Conservation (phyloP, 345 rosid species). For the Turnera subulata region DNA sequence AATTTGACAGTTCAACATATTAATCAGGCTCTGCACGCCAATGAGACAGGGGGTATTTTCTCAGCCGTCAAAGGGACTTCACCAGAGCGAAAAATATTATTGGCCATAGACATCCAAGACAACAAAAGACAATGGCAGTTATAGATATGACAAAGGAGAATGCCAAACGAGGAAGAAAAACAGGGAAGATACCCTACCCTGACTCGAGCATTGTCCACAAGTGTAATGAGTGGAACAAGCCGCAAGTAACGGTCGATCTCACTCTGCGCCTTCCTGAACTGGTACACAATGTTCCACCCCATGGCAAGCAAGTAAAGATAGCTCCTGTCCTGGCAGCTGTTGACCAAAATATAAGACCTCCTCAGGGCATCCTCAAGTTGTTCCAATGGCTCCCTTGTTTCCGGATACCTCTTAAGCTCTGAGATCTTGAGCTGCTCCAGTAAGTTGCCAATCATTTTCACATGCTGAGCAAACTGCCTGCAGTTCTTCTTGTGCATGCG, state of each 20-base stretch:
- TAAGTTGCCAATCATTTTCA: slow-evolving; percentile 85
- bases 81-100: background rate
- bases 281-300: slow-evolving; percentile 99
- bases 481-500: slow-evolving; percentile 97
- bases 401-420: slow-evolving; percentile 89
- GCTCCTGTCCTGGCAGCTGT: slow-evolving; percentile 88
- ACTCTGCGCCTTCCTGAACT: slow-evolving; percentile 86
- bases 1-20: background rate
- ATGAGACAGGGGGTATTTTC: background rate
- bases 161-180: background rate
- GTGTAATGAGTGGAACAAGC: slow-evolving; percentile 89
- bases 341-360: slow-evolving; percentile 72
- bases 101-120: background rate
- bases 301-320: slow-evolving; percentile 91
- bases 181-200: slow-evolving; percentile 55
- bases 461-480: slow-evolving; percentile 87
- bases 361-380: slow-evolving; percentile 92
- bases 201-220: slow-evolving; percentile 92
- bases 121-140: background rate
- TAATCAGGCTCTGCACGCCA: background rate
- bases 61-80: background rate
- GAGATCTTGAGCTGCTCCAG: slow-evolving; percentile 85
- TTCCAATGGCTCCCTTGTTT: slow-evolving; percentile 94
- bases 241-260: slow-evolving; percentile 93
- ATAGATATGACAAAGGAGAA: background rate